Conservation (phyloP, 495 filamentous ascomycete species). For the Cryomyces minteri region DNA sequence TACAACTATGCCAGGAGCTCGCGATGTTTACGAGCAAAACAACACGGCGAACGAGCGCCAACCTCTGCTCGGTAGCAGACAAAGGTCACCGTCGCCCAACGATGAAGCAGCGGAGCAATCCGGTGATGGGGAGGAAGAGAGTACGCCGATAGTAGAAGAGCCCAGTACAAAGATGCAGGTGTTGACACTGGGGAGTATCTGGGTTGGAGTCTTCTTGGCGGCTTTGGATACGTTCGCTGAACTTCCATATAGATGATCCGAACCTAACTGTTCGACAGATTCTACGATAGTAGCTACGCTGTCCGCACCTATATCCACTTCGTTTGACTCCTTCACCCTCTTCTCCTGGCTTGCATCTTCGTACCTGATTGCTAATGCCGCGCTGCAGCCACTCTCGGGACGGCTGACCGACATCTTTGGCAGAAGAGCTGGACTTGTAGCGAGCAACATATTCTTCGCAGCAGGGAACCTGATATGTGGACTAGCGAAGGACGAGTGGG, state of each 20-base stretch:
- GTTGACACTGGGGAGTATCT: conserved; percentile 37
- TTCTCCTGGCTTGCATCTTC: conserved; percentile 82
- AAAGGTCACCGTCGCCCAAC: not conserved
- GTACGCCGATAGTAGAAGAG: conserved; percentile 20
- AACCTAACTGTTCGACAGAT: conserved; percentile 24
- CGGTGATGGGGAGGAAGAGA: conserved; percentile 4
- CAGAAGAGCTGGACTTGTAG: conserved; percentile 54
- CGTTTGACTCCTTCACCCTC: conserved; percentile 66
- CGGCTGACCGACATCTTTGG: conserved; percentile 80
- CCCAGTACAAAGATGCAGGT: conserved; percentile 26
- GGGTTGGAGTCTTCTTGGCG: conserved; percentile 69
- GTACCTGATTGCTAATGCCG: conserved; percentile 82
- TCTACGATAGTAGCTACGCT: conserved; percentile 74
- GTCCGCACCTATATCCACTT: conserved; percentile 66
- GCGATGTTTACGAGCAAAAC: no score
- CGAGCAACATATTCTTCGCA: conserved; percentile 67
- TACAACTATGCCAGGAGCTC: no score
- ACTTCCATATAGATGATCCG: not conserved
- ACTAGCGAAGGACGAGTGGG: conserved; percentile 44
- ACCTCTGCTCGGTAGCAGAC: not conserved
- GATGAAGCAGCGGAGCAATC: conserved; percentile 4
- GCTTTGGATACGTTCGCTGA: conserved; percentile 33
- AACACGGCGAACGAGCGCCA: not conserved
- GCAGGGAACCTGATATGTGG: conserved; percentile 75
- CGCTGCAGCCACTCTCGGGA: conserved; percentile 70